Conservation (phyloP, 345 rosid genomes). For the Brassica cretica region DNA sequence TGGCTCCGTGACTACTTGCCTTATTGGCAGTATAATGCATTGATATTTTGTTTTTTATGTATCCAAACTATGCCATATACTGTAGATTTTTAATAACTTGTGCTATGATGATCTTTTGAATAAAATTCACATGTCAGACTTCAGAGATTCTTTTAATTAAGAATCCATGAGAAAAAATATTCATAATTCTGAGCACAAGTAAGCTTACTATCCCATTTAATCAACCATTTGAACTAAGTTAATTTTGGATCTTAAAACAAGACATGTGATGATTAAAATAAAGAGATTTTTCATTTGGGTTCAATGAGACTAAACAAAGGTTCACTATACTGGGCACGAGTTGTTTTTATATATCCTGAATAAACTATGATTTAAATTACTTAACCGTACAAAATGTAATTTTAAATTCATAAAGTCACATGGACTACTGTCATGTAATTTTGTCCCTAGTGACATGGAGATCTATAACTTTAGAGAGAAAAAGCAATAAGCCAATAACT, state of each 20-base stretch:
- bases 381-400: too few relatives aligned
- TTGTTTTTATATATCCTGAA: too few relatives aligned
- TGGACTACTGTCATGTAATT: not conserved
- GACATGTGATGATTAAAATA: not conserved
- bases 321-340: not conserved
- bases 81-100: not conserved
- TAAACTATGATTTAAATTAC: too few relatives aligned
- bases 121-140: constrained; percentile 44
- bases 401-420: not conserved
- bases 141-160: constrained; percentile 34
- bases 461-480: not conserved
- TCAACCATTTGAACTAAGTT: not conserved
- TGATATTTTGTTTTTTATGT: not conserved
- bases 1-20: constrained; percentile 30
- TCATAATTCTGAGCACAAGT: not conserved
- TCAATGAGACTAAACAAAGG: not conserved
- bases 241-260: not conserved
- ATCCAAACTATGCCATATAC: not conserved
- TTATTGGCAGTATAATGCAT: constrained; percentile 15
- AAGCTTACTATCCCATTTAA: not conserved
- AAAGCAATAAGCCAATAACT: not conserved
- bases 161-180: not conserved
- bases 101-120: constrained; percentile 42
- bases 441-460: not conserved
- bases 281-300: not conserved